Percentiles rank a stretch among this genome's conserved stretches.
phyloP scores from a whole-genome alignment of 2,329 filamentous ascomycete genomes.

The Dactylellina leptospora region DNA sequence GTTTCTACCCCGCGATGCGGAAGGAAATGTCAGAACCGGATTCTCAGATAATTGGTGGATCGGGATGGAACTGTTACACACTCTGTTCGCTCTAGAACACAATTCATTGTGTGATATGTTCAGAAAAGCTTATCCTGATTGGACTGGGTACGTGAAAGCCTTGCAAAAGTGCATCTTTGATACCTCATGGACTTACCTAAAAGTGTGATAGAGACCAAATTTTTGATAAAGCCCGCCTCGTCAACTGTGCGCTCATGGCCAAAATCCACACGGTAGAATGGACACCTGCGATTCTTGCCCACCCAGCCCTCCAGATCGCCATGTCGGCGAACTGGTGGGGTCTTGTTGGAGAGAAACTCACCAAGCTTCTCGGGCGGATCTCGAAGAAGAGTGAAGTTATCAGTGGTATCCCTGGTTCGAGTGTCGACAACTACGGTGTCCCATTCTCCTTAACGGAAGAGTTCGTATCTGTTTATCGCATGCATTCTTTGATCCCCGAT shows the following conservation, averaged over 20 bases:
- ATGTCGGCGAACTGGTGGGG: constrained; percentile 65
- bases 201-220: constrained; percentile 59
- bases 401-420: constrained; percentile 61
- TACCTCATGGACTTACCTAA: neutral
- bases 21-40: constrained; percentile 61
- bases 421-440: constrained; percentile 60
- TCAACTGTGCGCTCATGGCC: constrained; percentile 64
- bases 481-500: constrained; percentile 62
- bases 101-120: constrained; percentile 63
- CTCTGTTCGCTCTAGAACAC: constrained; percentile 64
- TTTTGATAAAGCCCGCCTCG: constrained; percentile 63
- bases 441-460: constrained; percentile 63
- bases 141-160: constrained; percentile 56
- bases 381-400: constrained; percentile 61
- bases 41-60: constrained; percentile 64
- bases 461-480: constrained; percentile 63
- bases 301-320: constrained; percentile 62
- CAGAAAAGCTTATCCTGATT: constrained; percentile 59
- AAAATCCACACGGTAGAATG: constrained; percentile 66
- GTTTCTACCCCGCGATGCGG: constrained; percentile 61
- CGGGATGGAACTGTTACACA: constrained; percentile 64
- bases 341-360: constrained; percentile 61
- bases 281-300: constrained; percentile 64
- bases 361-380: constrained; percentile 62
- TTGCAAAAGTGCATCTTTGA: too few relatives aligned